Percentiles rank a stretch among this genome's conserved stretches.
These are phyloP conservation scores for Torulaspora franciscae DNA, from an alignment of 805 yeast genomes.

Conservation along the genomic window DNA sequence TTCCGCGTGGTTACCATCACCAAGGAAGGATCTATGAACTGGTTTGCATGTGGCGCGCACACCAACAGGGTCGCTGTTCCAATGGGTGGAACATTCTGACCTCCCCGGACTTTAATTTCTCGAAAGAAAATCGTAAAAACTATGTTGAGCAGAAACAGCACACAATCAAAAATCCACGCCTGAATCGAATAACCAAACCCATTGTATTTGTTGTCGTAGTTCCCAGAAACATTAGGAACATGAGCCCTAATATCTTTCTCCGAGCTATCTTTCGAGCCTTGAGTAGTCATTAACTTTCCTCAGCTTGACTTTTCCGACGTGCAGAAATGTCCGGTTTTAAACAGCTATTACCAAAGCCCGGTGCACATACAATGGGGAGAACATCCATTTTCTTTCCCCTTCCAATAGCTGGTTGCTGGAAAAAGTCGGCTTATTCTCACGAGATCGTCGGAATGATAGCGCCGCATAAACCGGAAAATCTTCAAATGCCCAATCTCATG, in stretches of 20 bases:
- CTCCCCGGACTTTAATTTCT: slow-evolving; percentile 70
- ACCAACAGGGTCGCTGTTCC: slow-evolving; percentile 62
- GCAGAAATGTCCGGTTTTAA: neutral
- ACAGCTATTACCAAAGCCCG: neutral
- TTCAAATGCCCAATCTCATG: too few species aligned
- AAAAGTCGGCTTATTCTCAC: neutral
- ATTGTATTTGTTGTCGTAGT: slow-evolving; percentile 26
- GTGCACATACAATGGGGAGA: too few species aligned
- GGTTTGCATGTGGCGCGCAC: slow-evolving; percentile 83
- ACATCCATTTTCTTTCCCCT: neutral
- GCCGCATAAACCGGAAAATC: neutral
- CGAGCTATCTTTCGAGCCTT: neutral
- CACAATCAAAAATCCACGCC: slow-evolving; percentile 32
- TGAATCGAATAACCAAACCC: slow-evolving; percentile 24
- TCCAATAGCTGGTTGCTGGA: neutral
- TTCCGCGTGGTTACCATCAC: slow-evolving; percentile 70
- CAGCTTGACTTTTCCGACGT: neutral
- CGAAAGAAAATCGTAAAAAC: slow-evolving; percentile 52
- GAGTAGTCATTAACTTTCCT: neutral
- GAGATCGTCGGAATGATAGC: neutral
- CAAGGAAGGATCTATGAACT: slow-evolving; percentile 76
- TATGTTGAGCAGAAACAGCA: slow-evolving; percentile 28
- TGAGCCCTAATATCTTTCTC: slow-evolving; percentile 17
- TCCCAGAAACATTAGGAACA: slow-evolving; percentile 20
- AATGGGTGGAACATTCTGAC: slow-evolving; percentile 28